These are phyloP conservation scores for Smittium culicis DNA, from an alignment of 371 early-diverging fungal species.

Conservation along the genomic window DNA sequence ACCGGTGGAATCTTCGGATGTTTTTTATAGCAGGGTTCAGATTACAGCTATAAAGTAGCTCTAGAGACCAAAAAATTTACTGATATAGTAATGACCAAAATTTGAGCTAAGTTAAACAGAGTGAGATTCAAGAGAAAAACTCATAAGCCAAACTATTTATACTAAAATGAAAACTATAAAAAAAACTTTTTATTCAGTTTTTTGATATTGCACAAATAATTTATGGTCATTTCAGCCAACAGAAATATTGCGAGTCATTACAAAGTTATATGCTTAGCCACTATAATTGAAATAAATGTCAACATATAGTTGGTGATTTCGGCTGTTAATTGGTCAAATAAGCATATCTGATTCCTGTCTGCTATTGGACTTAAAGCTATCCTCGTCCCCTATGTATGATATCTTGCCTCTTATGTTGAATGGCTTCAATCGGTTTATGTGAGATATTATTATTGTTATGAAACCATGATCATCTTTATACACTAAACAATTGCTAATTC, in stretches of 20 bases:
- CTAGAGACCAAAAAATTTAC: no score
- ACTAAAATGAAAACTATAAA: background rate
- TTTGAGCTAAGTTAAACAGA: no score
- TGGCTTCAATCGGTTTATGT: background rate
- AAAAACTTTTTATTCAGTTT: background rate
- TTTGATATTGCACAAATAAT: background rate
- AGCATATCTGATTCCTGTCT: background rate
- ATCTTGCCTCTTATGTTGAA: background rate
- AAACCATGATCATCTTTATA: background rate
- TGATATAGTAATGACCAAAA: no score
- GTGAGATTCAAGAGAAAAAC: background rate
- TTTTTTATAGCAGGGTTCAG: no score
- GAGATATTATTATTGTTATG: background rate
- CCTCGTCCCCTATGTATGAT: background rate
- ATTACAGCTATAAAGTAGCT: no score
- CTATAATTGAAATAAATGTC: background rate
- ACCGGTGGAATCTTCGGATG: no score
- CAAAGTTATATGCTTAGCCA: background rate
- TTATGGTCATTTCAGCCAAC: background rate
- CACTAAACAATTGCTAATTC: background rate
- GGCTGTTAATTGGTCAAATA: background rate
- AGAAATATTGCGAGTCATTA: no score
- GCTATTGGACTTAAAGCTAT: background rate
- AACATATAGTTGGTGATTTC: background rate
- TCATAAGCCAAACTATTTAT: background rate